Evolutionary conservation across 1,139 yeast genomes (phyloP), one percentile per base, ranked within the genome.

Genomic region (Nadsonia starkeyi-henricii): DNA sequence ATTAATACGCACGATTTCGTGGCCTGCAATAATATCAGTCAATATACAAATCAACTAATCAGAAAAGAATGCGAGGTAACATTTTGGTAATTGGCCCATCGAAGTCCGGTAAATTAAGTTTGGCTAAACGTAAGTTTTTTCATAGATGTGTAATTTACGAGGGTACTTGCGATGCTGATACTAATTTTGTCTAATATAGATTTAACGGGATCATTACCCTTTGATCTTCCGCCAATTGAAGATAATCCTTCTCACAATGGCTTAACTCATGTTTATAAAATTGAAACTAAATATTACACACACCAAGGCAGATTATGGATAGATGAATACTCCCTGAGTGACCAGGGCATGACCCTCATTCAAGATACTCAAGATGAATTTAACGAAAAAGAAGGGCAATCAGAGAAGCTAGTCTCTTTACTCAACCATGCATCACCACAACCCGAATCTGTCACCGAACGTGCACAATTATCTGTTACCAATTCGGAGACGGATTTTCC

Each of bases 241-340:
- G 17, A 33, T 3, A 33, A 33, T 4, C 39, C 15, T 12, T 41
- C 49, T 8, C 49, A 47, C 36, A 43, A 43, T 1, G 49, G 49
- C 7, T 41, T 47, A n/a, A 41, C 44, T 17, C 44, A 47, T 13
- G 46, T 37, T 28, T 47, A 47, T 44, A 39, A 47, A 21, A 44
- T 47, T 43, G 39, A 39, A 12, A 47, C 42, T 39, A 47, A 47
- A 44, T 47, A 47, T 26, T 47, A 47, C 46, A 41, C 44, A 43
- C 44, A 45, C 4, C 39, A 44, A 5, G 46, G 41, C 36, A 45
- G 44, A 18, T 43, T 47, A 7, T 47, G 49, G 49, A 44, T 47
- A n/a, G 49, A 47, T 36, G 49, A 47, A 44, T 47, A 43, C 12
- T 18, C 30, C 13, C 39, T 46, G 5, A 43, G 36, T 2, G 28